Evolutionary conservation across 352 stramenopile genomes (phyloP).

Genomic region (Phytopythium mirpurense): DNA sequence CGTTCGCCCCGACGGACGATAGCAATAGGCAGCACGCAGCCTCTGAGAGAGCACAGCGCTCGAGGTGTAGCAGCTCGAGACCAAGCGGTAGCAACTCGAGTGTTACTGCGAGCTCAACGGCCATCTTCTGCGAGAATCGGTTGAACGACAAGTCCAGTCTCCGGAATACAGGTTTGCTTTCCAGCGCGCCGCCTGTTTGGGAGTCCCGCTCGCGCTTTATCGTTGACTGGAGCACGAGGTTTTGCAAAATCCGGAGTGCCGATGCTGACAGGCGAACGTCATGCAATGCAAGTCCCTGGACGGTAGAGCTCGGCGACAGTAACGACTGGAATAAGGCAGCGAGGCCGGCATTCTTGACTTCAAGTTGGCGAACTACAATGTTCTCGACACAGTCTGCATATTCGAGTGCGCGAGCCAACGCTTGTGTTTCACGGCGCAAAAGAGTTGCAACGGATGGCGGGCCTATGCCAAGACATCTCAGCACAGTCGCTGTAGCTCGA

Average conservation of each 20-base stretch:
- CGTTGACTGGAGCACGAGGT: conserved; percentile 49
- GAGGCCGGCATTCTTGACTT: conserved; percentile 34
- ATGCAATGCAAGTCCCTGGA: conserved; percentile 38
- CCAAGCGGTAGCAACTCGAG: conserved; percentile 39
- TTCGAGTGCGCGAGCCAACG: conserved; percentile 35
- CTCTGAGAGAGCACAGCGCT: conserved; percentile 36
- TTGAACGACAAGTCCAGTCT: conserved; percentile 70
- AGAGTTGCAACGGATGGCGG: neutral
- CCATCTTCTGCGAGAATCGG: conserved; percentile 43
- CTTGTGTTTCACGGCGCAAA: conserved; percentile 12
- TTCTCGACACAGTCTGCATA: conserved; percentile 35
- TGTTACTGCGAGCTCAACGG: conserved; percentile 34
- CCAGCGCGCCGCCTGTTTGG: neutral
- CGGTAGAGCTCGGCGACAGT: conserved; percentile 23
- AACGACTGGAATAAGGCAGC: conserved; percentile 47
- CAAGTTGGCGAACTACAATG: conserved; percentile 44
- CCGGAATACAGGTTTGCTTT: conserved; percentile 22
- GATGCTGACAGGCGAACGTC: conserved; percentile 37
- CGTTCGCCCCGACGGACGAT: conserved; percentile 36
- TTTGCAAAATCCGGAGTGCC: conserved; percentile 40
- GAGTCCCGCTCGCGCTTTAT: conserved; percentile 20
- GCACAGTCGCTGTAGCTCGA: neutral
- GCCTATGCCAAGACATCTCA: neutral
- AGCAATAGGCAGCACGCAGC: conserved; percentile 31
- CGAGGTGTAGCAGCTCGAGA: conserved; percentile 54